Evolutionary conservation across 371 early-diverging fungal species (phyloP).

Genomic region (Lichtheimia ramosa): DNA sequence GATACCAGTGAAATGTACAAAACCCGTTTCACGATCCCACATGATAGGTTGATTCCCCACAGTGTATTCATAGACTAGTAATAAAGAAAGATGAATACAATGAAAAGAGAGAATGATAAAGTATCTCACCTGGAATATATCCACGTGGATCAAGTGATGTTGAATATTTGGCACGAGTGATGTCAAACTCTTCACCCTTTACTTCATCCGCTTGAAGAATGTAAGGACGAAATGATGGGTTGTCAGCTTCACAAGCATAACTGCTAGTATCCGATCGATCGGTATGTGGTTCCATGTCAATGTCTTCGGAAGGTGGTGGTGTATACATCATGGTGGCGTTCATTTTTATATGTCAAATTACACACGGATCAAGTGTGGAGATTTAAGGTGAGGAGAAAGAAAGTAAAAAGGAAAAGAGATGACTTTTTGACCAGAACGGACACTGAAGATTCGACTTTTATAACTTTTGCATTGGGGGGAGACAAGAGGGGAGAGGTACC

Average conservation of each 20-base stretch:
- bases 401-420: slow-evolving; percentile 7
- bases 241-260: slow-evolving; percentile 6
- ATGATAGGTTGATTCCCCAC: slow-evolving; percentile 64
- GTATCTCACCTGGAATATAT: slow-evolving; percentile 61
- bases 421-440: not conserved
- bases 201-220: slow-evolving; percentile 2
- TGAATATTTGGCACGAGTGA: slow-evolving; percentile 45
- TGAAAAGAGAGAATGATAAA: not conserved
- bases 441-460: slow-evolving; percentile 5
- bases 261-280: not conserved
- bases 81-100: not conserved
- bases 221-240: slow-evolving; percentile 8
- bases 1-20: slow-evolving; percentile 75
- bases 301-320: not conserved
- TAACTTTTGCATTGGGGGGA: slow-evolving; percentile 9
- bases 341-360: not conserved
- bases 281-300: slow-evolving; percentile 2
- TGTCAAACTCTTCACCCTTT: slow-evolving; percentile 3
- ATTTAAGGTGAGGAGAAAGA: slow-evolving; percentile 8
- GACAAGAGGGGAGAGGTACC: slow-evolving; percentile 6
- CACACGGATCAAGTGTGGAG: slow-evolving; percentile 2
- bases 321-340: not conserved
- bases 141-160: slow-evolving; percentile 68
- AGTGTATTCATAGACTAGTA: slow-evolving; percentile 63
- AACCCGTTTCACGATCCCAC: slow-evolving; percentile 73